Evolutionary conservation across 805 yeast species (phyloP).

Genomic region (Yarrowia yakushimensis): DNA sequence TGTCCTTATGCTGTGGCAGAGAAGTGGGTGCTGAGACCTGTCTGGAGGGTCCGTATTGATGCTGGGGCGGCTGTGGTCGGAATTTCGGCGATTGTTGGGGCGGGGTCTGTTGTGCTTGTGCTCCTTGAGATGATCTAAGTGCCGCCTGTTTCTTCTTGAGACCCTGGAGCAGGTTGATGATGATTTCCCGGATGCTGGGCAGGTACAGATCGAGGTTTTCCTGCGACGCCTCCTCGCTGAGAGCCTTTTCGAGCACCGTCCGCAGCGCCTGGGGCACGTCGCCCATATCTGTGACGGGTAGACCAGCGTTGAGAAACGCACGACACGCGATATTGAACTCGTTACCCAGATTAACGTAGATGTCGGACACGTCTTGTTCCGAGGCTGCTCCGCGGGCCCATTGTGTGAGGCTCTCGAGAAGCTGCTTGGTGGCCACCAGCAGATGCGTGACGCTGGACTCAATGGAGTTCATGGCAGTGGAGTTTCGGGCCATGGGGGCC

Average conservation of each 20-base stretch:
- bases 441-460: slow-evolving; percentile 77
- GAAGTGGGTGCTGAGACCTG: slow-evolving; percentile 17
- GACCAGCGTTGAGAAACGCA: slow-evolving; percentile 73
- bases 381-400: slow-evolving; percentile 85
- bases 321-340: slow-evolving; percentile 84
- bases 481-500: slow-evolving; percentile 10
- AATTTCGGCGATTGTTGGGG: neutral
- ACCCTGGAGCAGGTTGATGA: slow-evolving; percentile 72
- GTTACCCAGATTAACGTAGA: slow-evolving; percentile 88
- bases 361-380: slow-evolving; percentile 82
- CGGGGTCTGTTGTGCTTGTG: neutral
- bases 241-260: slow-evolving; percentile 75
- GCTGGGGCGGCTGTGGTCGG: slow-evolving; percentile 23
- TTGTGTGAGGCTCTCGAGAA: slow-evolving; percentile 77
- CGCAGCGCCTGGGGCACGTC: slow-evolving; percentile 86
- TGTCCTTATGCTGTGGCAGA: slow-evolving; percentile 1
- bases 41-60: slow-evolving; percentile 13
- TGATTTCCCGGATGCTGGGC: slow-evolving; percentile 81
- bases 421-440: slow-evolving; percentile 81
- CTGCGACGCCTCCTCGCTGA: slow-evolving; percentile 81
- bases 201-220: slow-evolving; percentile 73
- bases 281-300: slow-evolving; percentile 74
- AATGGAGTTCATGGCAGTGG: slow-evolving; percentile 46
- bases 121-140: slow-evolving; percentile 39
- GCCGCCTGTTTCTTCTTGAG: slow-evolving; percentile 73